Evolutionary conservation across 257 asterid species (phyloP), one percentile per base, ranked within the genome.

Genomic region (Oldenlandia corymbosa): DNA sequence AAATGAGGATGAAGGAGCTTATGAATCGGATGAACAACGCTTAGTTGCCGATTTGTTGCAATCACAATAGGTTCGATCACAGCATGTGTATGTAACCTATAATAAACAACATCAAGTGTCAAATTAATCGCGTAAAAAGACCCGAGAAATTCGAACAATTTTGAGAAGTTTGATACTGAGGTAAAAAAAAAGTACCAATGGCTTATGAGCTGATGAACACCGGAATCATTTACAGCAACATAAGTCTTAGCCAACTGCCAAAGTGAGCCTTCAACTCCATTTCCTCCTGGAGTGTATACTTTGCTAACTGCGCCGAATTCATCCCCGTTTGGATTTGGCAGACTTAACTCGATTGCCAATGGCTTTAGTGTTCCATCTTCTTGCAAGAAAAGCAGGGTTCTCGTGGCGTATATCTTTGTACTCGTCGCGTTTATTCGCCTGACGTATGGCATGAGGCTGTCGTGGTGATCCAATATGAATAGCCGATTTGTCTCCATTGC

Each of bases 391-490:
- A 88, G 83, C 37, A 85, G 62, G n/a, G 95, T 88, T 75, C 91
- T 72, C 36, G 94, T 70, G 67, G 94, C 94, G 58, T 88, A 88
- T 12, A 73, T 75, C 73, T 83, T 83, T n/a, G 79, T 67, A 39
- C 74, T 53, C 10, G 85, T 83, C 9, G 72, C 17, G 70, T 88
- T 85, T 71, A 88, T 81, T 76, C 76, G 69, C 71, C 82, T 73
- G 63, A 83, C 72, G 51, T 81, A 83, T 7, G 90, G 88, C 94
- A 85, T 83, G 54, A 83, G 27, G 53, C 51, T 46, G 69, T 87
- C 94, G 8, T 81, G 95, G 69, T 85, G 86, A 73, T 88, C 83
- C 76, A 88, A 56, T 69, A 85, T 81, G 82, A 72, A 88, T 64
- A 85, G 46, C 70, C 70, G 72, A 32, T 78, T 76, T 37, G 31